Evolutionary conservation across 371 early-diverging fungal species (phyloP), one percentile per base, ranked within the genome.

Genomic region (Mucor plumbeus): DNA sequence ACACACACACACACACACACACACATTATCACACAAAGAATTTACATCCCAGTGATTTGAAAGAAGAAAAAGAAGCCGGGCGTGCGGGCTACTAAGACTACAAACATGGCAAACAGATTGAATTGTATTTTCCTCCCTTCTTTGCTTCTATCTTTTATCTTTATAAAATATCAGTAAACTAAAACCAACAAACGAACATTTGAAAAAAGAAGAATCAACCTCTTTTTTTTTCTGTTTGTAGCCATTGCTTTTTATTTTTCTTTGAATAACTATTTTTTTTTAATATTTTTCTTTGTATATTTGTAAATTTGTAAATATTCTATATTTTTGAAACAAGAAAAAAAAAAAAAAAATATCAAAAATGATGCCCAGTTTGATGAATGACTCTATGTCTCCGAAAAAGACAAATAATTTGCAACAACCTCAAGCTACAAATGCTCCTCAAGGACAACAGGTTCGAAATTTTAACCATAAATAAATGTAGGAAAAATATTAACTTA

Each of bases 351-450:
- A 39, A 65, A 59, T 48, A 47, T 36, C n/a, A 26, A 60, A 39
- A 38, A 66, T 67, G 68, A 67, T 67, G 63, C 68, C 68, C 31
- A 58, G 39, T 39, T 48, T 67, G 33, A 61, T 62, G 35, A 67
- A 50, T 34, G 57, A 60, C 15, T 19, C 48, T 26, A 36, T 65
- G 59, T 65, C 66, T 62, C 56, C 68, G 43, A 61, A 40, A 26
- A 62, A 62, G 47, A 39, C 38, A n/a, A 35, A 15, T n/a, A 54
- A 26, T 17, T 26, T 67, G 14, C 56, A 67, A 33, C 62, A 62
- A 17, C 63, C 68, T 47, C 68, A 67, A 14, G 58, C 62, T 14
- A 67, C 48, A 1, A 67, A 62, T 43, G 56, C 44, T 1, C 63
- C 62, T 15, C 55, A 67, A 62, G 62, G 35, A 13, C 62, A 62